These are phyloP conservation scores for Knoxdaviesia capensis DNA, from an alignment of 2,329 filamentous ascomycete genomes.

Conservation along the genomic window DNA sequence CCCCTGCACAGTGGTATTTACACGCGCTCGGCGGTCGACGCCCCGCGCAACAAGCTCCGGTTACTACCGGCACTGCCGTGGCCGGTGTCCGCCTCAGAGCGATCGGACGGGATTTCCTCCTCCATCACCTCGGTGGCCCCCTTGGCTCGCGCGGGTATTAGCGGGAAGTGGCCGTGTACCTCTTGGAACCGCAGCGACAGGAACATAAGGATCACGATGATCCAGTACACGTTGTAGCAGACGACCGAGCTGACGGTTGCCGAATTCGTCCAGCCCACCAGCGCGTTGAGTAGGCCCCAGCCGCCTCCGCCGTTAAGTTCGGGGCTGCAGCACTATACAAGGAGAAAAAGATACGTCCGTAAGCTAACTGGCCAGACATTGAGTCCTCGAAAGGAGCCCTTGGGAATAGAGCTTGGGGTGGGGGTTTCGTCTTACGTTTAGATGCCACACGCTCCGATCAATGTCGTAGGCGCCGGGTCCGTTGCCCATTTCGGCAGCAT, in stretches of 20 bases:
- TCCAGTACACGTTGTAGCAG: constrained; percentile 81
- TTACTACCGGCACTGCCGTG: not conserved
- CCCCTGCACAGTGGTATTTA: too few species aligned
- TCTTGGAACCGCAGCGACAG: constrained; percentile 47
- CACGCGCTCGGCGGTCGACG: too few species aligned
- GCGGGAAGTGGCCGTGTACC: constrained; percentile 8
- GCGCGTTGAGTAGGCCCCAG: constrained; percentile 75
- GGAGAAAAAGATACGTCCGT: not conserved
- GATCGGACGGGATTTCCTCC: not conserved
- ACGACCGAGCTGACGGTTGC: constrained; percentile 77
- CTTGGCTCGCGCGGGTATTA: not conserved
- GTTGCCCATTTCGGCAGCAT: constrained; percentile 24
- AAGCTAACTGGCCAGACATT: too few species aligned
- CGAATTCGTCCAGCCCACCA: constrained; percentile 76
- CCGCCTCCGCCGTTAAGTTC: constrained; percentile 51
- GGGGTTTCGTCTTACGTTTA: constrained; percentile 35
- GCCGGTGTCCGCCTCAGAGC: not conserved
- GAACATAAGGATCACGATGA: constrained; percentile 46
- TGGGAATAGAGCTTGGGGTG: too few species aligned
- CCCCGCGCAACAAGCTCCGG: too few species aligned
- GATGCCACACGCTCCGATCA: constrained; percentile 58
- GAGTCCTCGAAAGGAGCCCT: too few species aligned
- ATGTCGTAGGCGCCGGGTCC: constrained; percentile 69
- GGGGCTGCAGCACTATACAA: constrained; percentile 54
- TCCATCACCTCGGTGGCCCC: not conserved